Evolutionary conservation across 129 eudicot genomes (phyloP), one percentile per base, ranked within the genome.

Genomic region (Logfia minima): DNA sequence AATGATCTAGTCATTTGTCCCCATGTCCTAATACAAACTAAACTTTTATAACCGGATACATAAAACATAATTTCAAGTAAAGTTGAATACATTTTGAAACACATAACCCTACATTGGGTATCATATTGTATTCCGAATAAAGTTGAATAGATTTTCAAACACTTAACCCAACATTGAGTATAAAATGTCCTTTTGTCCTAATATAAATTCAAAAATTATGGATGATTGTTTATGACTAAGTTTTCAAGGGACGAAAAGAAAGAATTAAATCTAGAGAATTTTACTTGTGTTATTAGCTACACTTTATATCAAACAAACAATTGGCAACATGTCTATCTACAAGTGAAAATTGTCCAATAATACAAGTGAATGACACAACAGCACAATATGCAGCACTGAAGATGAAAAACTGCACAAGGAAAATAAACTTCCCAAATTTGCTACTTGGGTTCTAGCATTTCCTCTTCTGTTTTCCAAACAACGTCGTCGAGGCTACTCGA

Each of bases 381-480:
- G 35, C 26, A 19, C 2, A 80, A 67, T 22, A 74, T 66, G 70
- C 66, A 21, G 37, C 66, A 21, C 18, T 48, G 28, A 79, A 61
- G 11, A 56, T 24, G 22, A 72, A 72, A 71, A 74, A 71, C 2
- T 9, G 48, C 28, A 22, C 58, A 35, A 55, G 29, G 78, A 35
- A 58, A 64, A 63, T 5, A 72, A 66, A 37, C n/a, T 10, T 34
- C 9, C 11, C 65, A 19, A 70, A 29, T n/a, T 66, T 39, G 26
- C 65, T 77, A 76, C 84, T 80, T 86, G 52, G 69, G 63, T 73
- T 82, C 80, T 70, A 87, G 85, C 98, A 91, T 84, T 58, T 94
- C 97, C 68, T 91, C 97, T 80, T 91, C 98, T 8, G 98, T 89
- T 86, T 94, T 94, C 98, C 98, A 94, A 18, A 94, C 98, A 0